Evolutionary conservation across 306 rosid species (phyloP).

Genomic region (cucumber (Cucumis sativus)): DNA sequence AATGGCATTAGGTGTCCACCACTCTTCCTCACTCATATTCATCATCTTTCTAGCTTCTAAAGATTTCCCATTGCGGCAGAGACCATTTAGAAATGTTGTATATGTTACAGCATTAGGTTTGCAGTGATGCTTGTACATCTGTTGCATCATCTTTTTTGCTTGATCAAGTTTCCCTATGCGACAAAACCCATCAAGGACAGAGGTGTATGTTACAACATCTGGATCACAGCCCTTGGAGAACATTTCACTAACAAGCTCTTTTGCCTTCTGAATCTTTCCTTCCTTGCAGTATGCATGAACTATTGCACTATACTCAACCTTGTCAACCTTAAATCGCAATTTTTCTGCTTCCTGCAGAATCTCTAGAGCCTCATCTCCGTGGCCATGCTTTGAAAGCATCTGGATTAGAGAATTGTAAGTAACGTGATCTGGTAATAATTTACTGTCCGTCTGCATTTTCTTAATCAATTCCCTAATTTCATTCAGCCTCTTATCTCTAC

Average conservation of each 20-base stretch:
- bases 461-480: conserved; percentile 47
- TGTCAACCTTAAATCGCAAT: conserved; percentile 52
- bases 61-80: conserved; percentile 66
- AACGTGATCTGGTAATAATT: conserved; percentile 61
- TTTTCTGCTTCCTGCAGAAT: conserved; percentile 69
- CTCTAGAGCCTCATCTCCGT: conserved; percentile 55
- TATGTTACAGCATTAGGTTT: conserved; percentile 70
- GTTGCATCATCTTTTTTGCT: conserved; percentile 71
- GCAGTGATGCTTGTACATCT: conserved; percentile 78
- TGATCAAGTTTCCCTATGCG: conserved; percentile 65
- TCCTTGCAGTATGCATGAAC: conserved; percentile 66
- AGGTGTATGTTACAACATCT: conserved; percentile 77
- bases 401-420: conserved; percentile 70
- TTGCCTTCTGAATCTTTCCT: conserved; percentile 49
- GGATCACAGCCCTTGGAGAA: conserved; percentile 55
- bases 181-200: conserved; percentile 63
- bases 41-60: conserved; percentile 72
- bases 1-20: conserved; percentile 81
- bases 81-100: conserved; percentile 69
- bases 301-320: conserved; percentile 75
- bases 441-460: conserved; percentile 38
- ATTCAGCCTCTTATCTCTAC: conserved; percentile 46
- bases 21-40: conserved; percentile 59
- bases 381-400: conserved; percentile 55
- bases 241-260: conserved; percentile 60